Percentiles rank a stretch among this genome's conserved stretches.
These are phyloP conservation scores for Aspergillus brunneoviolaceus DNA, from an alignment of 2,329 filamentous ascomycete genomes.

Conservation along the genomic window DNA sequence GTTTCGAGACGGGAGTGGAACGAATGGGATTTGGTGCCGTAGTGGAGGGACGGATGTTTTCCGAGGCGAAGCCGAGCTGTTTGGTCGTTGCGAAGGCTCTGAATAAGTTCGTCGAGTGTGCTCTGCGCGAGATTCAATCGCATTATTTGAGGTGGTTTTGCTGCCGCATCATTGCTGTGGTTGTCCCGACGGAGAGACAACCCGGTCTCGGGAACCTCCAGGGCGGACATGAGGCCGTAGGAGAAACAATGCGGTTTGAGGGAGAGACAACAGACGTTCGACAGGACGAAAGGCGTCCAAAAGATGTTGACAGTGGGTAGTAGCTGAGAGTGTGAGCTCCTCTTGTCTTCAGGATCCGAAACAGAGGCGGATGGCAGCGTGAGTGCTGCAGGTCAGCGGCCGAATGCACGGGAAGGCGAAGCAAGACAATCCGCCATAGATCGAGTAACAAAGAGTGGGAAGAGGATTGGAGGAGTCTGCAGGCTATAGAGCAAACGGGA, in stretches of 20 bases:
- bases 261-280: conserved; percentile 4
- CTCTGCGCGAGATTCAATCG: conserved; percentile 47
- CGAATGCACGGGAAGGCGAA: conserved; percentile 33
- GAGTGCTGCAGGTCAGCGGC: conserved; percentile 40
- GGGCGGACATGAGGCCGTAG: conserved; percentile 30
- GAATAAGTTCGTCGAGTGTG: conserved; percentile 48
- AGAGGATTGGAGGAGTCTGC: conserved; percentile 18
- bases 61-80: conserved; percentile 48
- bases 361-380: conserved; percentile 37
- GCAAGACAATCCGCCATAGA: conserved; percentile 35
- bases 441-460: conserved; percentile 22
- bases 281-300: not conserved
- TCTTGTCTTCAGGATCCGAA: conserved; percentile 18
- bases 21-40: conserved; percentile 56
- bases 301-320: conserved; percentile 8
- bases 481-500: conserved; percentile 19
- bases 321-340: conserved; percentile 16
- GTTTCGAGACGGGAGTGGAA: conserved; percentile 55
- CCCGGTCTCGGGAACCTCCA: conserved; percentile 41
- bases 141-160: conserved; percentile 46
- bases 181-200: conserved; percentile 41
- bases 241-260: not conserved
- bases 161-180: conserved; percentile 28
- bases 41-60: conserved; percentile 56
- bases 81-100: conserved; percentile 43